These are phyloP conservation scores for Tetragonia tetragonoides DNA, from an alignment of 148 eudicot genomes.

Conservation along the genomic window DNA sequence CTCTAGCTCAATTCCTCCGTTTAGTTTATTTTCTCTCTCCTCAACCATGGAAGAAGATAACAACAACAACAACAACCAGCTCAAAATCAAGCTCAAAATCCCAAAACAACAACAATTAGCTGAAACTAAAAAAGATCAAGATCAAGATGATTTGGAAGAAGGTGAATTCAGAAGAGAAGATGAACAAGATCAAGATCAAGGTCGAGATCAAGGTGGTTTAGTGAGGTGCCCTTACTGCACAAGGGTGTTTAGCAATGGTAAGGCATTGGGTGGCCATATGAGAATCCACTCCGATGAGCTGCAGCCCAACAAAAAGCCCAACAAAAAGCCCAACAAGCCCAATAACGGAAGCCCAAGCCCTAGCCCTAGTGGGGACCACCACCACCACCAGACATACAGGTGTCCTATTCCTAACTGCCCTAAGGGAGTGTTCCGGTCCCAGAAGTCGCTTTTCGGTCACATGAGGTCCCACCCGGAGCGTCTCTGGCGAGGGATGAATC, in stretches of 20 bases:
- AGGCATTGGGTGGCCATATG: constrained; percentile 41
- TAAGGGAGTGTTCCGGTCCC: constrained; percentile 25
- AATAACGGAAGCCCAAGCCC: background rate
- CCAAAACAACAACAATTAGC: background rate
- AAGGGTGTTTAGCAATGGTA: constrained; percentile 24
- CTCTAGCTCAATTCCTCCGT: too few species aligned
- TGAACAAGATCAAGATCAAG: constrained; percentile 2
- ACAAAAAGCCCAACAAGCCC: background rate
- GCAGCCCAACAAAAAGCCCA: background rate
- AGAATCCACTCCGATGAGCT: constrained; percentile 24
- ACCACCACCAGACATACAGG: too few species aligned
- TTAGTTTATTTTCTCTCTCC: too few species aligned
- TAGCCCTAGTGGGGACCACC: background rate
- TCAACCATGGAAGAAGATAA: too few species aligned
- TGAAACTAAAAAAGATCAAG: constrained; percentile 18
- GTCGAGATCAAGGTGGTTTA: background rate
- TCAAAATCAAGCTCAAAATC: background rate
- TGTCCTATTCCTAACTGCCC: too few species aligned
- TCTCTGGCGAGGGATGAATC: constrained; percentile 48
- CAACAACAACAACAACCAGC: too few species aligned
- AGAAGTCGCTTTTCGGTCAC: constrained; percentile 59
- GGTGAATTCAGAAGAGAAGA: constrained; percentile 10
- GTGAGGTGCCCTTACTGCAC: constrained; percentile 23
- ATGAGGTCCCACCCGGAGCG: constrained; percentile 66
- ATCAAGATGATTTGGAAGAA: constrained; percentile 13